These are phyloP conservation scores for Parmelia sp. DNA, from an alignment of 495 filamentous ascomycete species.

Conservation along the genomic window DNA sequence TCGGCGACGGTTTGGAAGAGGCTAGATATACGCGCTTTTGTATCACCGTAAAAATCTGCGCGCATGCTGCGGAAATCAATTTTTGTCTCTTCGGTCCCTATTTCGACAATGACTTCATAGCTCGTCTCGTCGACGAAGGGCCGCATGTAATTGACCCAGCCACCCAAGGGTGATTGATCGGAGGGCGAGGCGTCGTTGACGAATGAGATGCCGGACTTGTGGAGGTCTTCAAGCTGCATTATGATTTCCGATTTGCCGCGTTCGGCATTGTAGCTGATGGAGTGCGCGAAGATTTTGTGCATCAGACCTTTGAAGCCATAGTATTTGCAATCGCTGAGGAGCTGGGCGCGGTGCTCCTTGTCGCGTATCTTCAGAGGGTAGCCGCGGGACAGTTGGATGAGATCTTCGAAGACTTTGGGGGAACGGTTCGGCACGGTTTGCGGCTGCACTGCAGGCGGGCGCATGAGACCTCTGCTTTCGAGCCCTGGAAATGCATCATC, in stretches of 20 bases:
- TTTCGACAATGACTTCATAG: slow-evolving; percentile 73
- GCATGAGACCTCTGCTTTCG: slow-evolving; percentile 70
- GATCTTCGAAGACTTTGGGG: slow-evolving; percentile 70
- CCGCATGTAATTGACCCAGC: slow-evolving; percentile 71
- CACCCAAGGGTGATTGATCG: slow-evolving; percentile 33
- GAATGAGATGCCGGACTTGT: slow-evolving; percentile 74
- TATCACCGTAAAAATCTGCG: slow-evolving; percentile 65
- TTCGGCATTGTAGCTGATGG: slow-evolving; percentile 68
- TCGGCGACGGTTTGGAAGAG: slow-evolving; percentile 75
- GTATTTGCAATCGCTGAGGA: slow-evolving; percentile 84
- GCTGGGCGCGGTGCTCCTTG: slow-evolving; percentile 67
- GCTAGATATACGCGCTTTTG: slow-evolving; percentile 60
- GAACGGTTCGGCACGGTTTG: slow-evolving; percentile 74
- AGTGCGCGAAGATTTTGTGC: slow-evolving; percentile 75
- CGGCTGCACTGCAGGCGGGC: slow-evolving; percentile 79
- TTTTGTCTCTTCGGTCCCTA: slow-evolving; percentile 59
- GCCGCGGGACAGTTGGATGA: slow-evolving; percentile 81
- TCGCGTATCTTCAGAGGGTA: slow-evolving; percentile 75
- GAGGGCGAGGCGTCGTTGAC: slow-evolving; percentile 35
- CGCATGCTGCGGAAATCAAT: slow-evolving; percentile 52
- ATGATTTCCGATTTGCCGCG: slow-evolving; percentile 67
- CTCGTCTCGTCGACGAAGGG: slow-evolving; percentile 72
- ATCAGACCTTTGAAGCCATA: slow-evolving; percentile 89
- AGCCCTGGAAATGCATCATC: slow-evolving; percentile 82
- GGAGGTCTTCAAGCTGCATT: slow-evolving; percentile 75